Evolutionary conservation across 768 basidiomycete genomes (phyloP), one percentile per base, ranked within the genome.

Genomic region (Mycena polygramma): DNA sequence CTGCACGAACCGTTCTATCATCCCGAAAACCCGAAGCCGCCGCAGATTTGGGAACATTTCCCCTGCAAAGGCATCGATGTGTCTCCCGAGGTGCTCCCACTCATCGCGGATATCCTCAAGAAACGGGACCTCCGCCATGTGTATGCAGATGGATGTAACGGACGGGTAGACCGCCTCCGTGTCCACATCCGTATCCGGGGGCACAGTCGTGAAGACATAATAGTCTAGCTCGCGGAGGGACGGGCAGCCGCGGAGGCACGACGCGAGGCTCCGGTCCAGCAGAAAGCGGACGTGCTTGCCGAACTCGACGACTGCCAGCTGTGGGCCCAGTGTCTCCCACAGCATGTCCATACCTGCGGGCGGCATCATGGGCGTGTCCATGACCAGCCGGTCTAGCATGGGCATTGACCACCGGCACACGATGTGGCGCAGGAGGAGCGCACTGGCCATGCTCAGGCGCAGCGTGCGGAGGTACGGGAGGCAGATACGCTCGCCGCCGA

Each of bases 281-380:
- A 85, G 79, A 77, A 92, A 92, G 48, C 83, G 86, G 37, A 89
- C 72, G 75, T 88, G 85, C 70, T 79, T 84, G 41, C 91, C 90
- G 64, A 92, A 84, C 74, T 92, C 91, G 26, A 91, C 81, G 2
- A 81, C 83, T 63, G 81, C 80, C 53, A 92, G 83, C 68, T 87
- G 88, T 54, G 72, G 66, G 30, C 90, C 90, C 59, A 87, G 85
- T 20, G 73, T 72, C 41, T 83, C 79, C 89, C 89, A 90, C 24
- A 91, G 66, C 36, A 77, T 76, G 46, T 84, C 81, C 69, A 88
- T 70, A 20, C 15, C 79, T 77, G 37, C 80, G 77, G 20, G 77
- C 73, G 52, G 81, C 74, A 41, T 41, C 41, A 41, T 41, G 24
- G 87, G 84, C 35, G 83, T 81, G 73, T 91, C 91, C 66, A 87